Base-by-base conservation (phyloP, 1,139 yeast species). In the Blastobotrys capitulatus region DNA sequence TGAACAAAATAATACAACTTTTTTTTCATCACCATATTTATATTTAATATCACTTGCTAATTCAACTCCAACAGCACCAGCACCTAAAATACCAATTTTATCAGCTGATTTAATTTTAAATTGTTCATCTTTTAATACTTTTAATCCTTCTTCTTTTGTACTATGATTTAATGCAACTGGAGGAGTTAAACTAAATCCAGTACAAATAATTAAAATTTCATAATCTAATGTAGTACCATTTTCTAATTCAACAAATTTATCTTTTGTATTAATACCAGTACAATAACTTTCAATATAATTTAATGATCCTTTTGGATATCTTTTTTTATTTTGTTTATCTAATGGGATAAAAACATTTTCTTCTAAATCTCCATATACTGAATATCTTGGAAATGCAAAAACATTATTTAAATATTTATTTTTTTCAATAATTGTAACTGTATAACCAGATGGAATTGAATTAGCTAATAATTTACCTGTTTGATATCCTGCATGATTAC, bases 181-280 rank as follows among this genome's bases (percentile, higher is more conserved):
- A 16, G 44, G 41, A 6, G 56, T 34, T 55, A 84, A 83, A 62
- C 90, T 90, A 44, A 95, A 90, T 62, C 96, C 96, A 44, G 87
- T 89, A 40, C 95, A 92, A 54, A 86, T 78, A 47, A 87, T 79
- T 65, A 86, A 74, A 67, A 83, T 83, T 66, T 86, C 95, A 67
- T 86, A 87, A 56, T 65, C 64, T 49, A 74, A 57, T 6, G 27
- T 20, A 1, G 52, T 54, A 6, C 42, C 42, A 13, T 44, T 39
- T 13, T 31, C 45, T 26, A 36, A 37, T 43, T n/a, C 26, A 15
- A 38, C 37, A 2, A 13, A 27, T 40, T 13, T 43, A 36, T n/a
- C 31, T 34, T 10, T 27, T 39, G 16, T 47, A 39, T 38, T 42
- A 34, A 37, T 29, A 45, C 32, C 44, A 38, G 6, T 44, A 40